These are phyloP conservation scores for Tephrocybe sp. DNA, from an alignment of 768 basidiomycete species.

Conservation along the genomic window DNA sequence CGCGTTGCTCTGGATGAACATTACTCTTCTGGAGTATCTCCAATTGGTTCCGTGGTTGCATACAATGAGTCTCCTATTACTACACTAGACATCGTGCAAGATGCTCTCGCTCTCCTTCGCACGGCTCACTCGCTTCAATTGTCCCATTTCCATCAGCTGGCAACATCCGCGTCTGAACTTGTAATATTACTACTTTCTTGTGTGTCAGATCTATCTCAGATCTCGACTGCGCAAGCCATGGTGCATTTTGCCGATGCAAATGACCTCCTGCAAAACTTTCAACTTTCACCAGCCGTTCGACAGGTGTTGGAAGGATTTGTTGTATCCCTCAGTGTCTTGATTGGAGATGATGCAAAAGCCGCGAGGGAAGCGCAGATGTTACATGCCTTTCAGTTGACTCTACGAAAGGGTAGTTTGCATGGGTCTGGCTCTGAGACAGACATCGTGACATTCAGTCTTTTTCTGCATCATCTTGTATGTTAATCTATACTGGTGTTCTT, in stretches of 20 bases:
- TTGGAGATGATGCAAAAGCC: conserved; percentile 70
- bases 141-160: conserved; percentile 59
- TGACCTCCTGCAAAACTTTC: conserved; percentile 51
- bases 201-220: conserved; percentile 59
- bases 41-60: conserved; percentile 56
- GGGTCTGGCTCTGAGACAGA: conserved; percentile 65
- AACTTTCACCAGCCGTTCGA: conserved; percentile 52
- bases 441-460: conserved; percentile 59
- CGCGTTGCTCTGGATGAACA: conserved; percentile 63
- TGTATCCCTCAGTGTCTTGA: conserved; percentile 56
- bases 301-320: conserved; percentile 61
- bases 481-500: conserved; percentile 1
- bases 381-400: conserved; percentile 57
- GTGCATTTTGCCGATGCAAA: conserved; percentile 48
- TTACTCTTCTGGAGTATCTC: conserved; percentile 54
- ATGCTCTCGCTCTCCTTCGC: conserved; percentile 59
- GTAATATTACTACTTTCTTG: conserved; percentile 61
- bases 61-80: conserved; percentile 46
- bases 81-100: conserved; percentile 56
- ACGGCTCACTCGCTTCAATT: conserved; percentile 55
- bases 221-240: conserved; percentile 62
- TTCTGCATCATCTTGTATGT: conserved; percentile 63
- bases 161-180: conserved; percentile 62
- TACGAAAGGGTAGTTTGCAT: conserved; percentile 57
- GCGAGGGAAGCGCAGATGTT: conserved; percentile 73